phyloP scores from a whole-genome alignment of 176 grass and related monocot species.

The Ensete glaucum region DNA sequence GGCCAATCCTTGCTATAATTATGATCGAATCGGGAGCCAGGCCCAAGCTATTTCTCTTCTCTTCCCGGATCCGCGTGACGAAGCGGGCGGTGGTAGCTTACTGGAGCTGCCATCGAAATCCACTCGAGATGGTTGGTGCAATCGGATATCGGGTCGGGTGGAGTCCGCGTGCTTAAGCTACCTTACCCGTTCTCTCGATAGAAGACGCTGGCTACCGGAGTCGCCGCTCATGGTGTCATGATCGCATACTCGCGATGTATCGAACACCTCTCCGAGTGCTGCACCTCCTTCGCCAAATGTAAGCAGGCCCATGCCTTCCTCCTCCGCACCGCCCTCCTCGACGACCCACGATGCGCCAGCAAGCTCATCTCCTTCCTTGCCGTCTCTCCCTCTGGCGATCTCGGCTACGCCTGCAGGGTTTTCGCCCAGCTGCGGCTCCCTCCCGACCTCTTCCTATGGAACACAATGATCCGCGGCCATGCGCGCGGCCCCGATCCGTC shows the following conservation, averaged over 20 bases:
- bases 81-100: no score
- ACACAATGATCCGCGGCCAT: constrained; percentile 12
- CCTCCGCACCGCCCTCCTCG: constrained; percentile 7
- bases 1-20: no score
- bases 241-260: background rate
- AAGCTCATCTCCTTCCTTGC: constrained; percentile 9
- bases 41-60: no score
- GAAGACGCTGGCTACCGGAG: no score
- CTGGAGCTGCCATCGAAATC: no score
- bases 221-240: background rate
- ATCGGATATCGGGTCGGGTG: no score
- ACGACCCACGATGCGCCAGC: constrained; percentile 1
- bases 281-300: constrained; percentile 10
- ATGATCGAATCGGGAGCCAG: no score
- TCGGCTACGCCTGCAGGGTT: constrained; percentile 6
- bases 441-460: constrained; percentile 16
- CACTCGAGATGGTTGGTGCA: no score
- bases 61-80: no score
- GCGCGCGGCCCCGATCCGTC: background rate
- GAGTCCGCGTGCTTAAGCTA: no score
- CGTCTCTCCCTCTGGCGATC: constrained; percentile 11
- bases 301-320: constrained; percentile 17
- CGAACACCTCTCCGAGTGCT: background rate
- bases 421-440: constrained; percentile 3
- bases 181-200: no score